phyloP scores from a whole-genome alignment of 208 protist species.

The Angomonas ambiguus region DNA sequence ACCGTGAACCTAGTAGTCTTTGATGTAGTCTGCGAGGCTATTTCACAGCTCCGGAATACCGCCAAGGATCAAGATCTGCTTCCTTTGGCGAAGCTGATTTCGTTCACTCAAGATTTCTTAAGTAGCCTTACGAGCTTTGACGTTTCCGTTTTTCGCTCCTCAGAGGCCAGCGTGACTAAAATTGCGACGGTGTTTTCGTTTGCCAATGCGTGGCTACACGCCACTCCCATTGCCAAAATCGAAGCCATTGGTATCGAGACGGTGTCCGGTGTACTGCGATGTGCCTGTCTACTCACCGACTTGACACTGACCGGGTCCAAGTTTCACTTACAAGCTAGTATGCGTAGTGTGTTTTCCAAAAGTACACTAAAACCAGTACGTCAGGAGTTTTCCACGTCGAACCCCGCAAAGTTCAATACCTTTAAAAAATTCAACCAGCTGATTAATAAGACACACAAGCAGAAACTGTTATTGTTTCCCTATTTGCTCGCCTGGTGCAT shows the following conservation, averaged over 20 bases:
- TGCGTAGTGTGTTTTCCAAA: constrained; percentile 49
- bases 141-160: constrained; percentile 67
- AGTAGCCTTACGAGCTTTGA: constrained; percentile 50
- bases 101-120: constrained; percentile 70
- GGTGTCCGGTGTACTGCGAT: constrained; percentile 58
- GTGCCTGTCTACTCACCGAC: constrained; percentile 57
- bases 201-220: constrained; percentile 73
- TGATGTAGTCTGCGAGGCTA: constrained; percentile 72
- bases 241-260: constrained; percentile 73
- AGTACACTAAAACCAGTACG: constrained; percentile 60
- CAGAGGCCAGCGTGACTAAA: constrained; percentile 56
- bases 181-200: constrained; percentile 66
- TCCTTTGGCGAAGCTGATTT: constrained; percentile 43
- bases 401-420: constrained; percentile 48
- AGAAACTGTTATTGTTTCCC: constrained; percentile 75
- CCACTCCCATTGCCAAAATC: constrained; percentile 62
- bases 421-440: constrained; percentile 52
- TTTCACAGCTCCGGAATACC: constrained; percentile 59
- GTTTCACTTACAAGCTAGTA: constrained; percentile 31
- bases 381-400: constrained; percentile 42
- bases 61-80: constrained; percentile 49
- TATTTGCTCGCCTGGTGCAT: constrained; percentile 72
- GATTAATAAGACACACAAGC: constrained; percentile 76
- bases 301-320: constrained; percentile 67
- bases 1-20: constrained; percentile 87